Percentiles rank a stretch among this genome's conserved stretches.
Conservation (phyloP, 352 stramenopile genomes). For the Pythium sp. region DNA sequence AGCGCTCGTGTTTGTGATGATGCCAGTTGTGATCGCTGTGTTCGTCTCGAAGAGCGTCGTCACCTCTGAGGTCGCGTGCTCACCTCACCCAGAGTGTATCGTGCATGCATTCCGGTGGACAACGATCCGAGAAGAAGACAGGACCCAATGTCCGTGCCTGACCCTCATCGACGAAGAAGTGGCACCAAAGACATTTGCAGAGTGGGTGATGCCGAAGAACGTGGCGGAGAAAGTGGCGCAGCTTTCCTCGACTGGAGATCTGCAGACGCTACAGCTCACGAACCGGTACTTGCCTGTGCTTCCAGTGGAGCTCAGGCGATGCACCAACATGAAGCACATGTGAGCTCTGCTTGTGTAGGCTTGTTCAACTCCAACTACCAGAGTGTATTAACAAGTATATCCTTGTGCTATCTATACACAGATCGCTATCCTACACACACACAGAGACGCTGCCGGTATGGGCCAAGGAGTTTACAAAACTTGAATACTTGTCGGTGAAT, state of each 20-base stretch:
- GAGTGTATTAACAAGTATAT: no score
- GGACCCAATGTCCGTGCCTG: slow-evolving; percentile 29
- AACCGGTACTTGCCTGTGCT: slow-evolving; percentile 26
- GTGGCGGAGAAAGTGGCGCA: slow-evolving; percentile 19
- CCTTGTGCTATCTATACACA: not conserved
- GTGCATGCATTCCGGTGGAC: slow-evolving; percentile 13
- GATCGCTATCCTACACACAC: not conserved
- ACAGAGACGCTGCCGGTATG: not conserved
- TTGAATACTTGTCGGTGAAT: not conserved
- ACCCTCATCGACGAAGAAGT: slow-evolving; percentile 27
- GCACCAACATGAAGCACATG: slow-evolving; percentile 33
- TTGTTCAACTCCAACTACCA: no score
- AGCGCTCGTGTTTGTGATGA: not conserved
- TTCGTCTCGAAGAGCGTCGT: not conserved
- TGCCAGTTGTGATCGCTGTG: not conserved
- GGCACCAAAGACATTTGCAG: slow-evolving; percentile 17
- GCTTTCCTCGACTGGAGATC: slow-evolving; percentile 27
- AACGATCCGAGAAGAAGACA: not conserved
- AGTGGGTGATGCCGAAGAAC: slow-evolving; percentile 23
- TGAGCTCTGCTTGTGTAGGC: slow-evolving; percentile 18
- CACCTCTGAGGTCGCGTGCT: not conserved
- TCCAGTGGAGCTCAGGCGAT: slow-evolving; percentile 23
- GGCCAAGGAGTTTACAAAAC: not conserved
- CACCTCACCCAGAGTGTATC: slow-evolving; percentile 13
- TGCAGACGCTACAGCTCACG: slow-evolving; percentile 32